Base-by-base conservation (phyloP, 805 yeast genomes). In the Cyberlindnera sargentensis region DNA sequence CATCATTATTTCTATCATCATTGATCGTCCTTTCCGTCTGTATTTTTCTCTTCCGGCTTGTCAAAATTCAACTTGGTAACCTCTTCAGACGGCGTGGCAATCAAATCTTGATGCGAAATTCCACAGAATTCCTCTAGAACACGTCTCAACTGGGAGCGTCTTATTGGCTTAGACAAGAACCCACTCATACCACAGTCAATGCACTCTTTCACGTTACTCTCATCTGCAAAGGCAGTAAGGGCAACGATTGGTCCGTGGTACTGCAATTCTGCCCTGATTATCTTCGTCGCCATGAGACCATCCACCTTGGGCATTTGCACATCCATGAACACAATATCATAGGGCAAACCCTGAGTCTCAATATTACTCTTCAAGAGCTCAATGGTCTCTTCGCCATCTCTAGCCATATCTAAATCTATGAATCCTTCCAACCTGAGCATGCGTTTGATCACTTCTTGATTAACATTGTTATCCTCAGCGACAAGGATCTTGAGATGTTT, bases 291-390 rank as follows among this genome's bases (percentile, higher is more conserved):
- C 26, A 79, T 70, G 29, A 90, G 66, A 3, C 99, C 99, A 60
- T 91, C 97, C 51, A 89, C 72, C 55, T 78, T 82, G 4, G 98
- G 98, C 98, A 90, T 91, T 64, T 91, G 97, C 41, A 91, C 95
- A 63, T 91, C 99, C 99, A 91, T 91, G 58, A 91, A 86, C 2
- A 93, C 78, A 42, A 91, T 64, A 59, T 87, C 91, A 60, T 72
- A 88, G 11, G 60, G 55, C 8, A 67, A 67, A 11, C 63, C 63
- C 3, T 62, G 30, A 23, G 32, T 8, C 28, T 45, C 49, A 11
- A 46, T 45, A 29, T 42, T 49, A 8, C 29, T 27, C 47, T 75
- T 70, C 3, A 88, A 80, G 40, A 73, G 66, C 8, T 79, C 81
- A 33, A 90, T 77, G 0, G 97, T 97, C 48, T 90, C 96, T 31